Evolutionary conservation across 2,329 filamentous ascomycete species (phyloP).

Genomic region (Paraphaeosphaeria sporulosa): DNA sequence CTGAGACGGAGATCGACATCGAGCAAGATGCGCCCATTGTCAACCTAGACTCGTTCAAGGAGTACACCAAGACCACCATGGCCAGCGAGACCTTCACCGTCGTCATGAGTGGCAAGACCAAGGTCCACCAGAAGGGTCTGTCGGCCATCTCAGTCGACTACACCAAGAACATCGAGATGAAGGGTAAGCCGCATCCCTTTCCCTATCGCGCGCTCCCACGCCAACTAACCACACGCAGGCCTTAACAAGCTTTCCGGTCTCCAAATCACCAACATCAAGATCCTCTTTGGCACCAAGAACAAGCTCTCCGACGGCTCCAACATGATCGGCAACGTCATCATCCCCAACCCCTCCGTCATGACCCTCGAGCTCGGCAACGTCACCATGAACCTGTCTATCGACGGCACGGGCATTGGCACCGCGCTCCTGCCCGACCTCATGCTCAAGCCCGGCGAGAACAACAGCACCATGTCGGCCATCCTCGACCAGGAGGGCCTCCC

Average conservation of each 20-base stretch:
- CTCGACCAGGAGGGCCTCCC: conserved; percentile 55
- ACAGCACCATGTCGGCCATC: conserved; percentile 61
- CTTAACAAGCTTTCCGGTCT: conserved; percentile 11
- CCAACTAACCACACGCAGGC: not conserved
- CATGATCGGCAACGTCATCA: conserved; percentile 66
- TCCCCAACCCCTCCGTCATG: conserved; percentile 70
- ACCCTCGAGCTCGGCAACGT: conserved; percentile 73
- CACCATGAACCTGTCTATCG: conserved; percentile 66
- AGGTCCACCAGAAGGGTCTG: conserved; percentile 59
- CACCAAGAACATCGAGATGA: conserved; percentile 65
- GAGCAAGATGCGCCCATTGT: conserved; percentile 55
- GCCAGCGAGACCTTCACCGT: conserved; percentile 58
- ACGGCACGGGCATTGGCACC: conserved; percentile 61
- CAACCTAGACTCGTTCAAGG: conserved; percentile 55
- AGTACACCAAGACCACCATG: conserved; percentile 60
- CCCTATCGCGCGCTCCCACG: too few relatives aligned
- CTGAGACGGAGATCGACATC: conserved; percentile 53
- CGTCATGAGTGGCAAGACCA: conserved; percentile 60
- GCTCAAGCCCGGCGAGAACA: conserved; percentile 66
- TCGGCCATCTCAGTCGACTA: conserved; percentile 61
- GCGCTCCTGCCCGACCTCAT: conserved; percentile 66
- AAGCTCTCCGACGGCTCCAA: conserved; percentile 60
- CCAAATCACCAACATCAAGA: conserved; percentile 49
- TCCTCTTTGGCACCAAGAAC: conserved; percentile 51
- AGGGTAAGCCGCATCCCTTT: conserved; percentile 51